A percentile compares a stretch with the other conserved stretches of the same genome.
Evolutionary conservation across 164 flowering plant genomes (phyloP).

Genomic region (Berberis thunbergii): DNA sequence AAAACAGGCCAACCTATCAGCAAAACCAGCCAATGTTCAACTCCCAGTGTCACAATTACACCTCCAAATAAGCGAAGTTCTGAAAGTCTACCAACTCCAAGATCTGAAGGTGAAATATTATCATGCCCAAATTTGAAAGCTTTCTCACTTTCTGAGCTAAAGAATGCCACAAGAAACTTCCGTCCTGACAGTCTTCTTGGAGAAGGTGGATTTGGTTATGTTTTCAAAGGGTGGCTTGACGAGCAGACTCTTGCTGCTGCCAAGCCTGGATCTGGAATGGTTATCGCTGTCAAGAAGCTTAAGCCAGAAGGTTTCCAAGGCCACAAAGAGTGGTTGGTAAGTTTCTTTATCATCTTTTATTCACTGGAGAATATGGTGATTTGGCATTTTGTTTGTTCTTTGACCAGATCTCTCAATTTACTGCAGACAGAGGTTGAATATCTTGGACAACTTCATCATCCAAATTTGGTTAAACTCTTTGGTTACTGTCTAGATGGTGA

Average conservation of each 20-base stretch:
- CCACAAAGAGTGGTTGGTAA: slow-evolving; percentile 68
- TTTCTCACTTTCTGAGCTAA: slow-evolving; percentile 39
- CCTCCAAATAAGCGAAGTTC: slow-evolving; percentile 11
- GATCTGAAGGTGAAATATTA: slow-evolving; percentile 49
- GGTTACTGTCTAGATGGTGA: slow-evolving; percentile 89
- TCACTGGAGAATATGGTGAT: not conserved
- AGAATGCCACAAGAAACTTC: slow-evolving; percentile 48
- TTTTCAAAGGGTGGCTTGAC: slow-evolving; percentile 62
- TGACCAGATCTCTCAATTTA: not conserved
- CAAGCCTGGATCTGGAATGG: slow-evolving; percentile 38
- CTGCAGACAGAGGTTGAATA: slow-evolving; percentile 83
- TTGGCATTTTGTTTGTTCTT: not conserved
- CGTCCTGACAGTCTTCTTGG: slow-evolving; percentile 45
- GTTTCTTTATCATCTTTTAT: slow-evolving; percentile 7
- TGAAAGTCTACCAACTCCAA: slow-evolving; percentile 26
- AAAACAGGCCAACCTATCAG: not conserved
- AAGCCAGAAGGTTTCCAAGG: slow-evolving; percentile 59
- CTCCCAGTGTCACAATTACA: slow-evolving; percentile 11
- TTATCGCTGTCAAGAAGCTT: slow-evolving; percentile 61
- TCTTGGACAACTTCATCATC: slow-evolving; percentile 83
- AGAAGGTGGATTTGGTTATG: slow-evolving; percentile 64
- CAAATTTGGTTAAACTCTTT: slow-evolving; percentile 77
- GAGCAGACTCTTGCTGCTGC: slow-evolving; percentile 30
- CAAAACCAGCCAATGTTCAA: slow-evolving; percentile 11
- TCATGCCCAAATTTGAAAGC: slow-evolving; percentile 39